Conservation (phyloP, 495 filamentous ascomycete species). For the Penicillium argentinense region DNA sequence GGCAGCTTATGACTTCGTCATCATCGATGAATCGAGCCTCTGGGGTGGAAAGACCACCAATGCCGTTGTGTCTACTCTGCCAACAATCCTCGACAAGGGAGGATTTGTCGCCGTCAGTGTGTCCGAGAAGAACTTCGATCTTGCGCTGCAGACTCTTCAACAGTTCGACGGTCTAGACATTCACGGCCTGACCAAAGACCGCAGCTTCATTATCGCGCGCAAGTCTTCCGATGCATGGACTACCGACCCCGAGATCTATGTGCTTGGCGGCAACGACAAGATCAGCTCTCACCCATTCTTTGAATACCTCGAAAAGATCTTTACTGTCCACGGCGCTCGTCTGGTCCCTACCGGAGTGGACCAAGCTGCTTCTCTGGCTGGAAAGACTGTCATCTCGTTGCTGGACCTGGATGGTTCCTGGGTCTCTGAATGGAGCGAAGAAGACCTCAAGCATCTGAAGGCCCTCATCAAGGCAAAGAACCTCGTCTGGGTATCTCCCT, state of each 20-base stretch:
- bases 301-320: conserved; percentile 13
- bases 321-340: conserved; percentile 12
- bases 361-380: conserved; percentile 8
- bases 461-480: conserved; percentile 17
- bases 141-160: conserved; percentile 3
- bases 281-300: conserved; percentile 8
- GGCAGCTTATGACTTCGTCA: conserved; percentile 9
- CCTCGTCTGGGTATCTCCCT: conserved; percentile 26
- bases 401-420: conserved; percentile 19
- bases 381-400: conserved; percentile 24
- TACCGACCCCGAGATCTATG: conserved; percentile 17
- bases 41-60: conserved; percentile 4
- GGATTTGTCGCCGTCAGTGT: conserved; percentile 14
- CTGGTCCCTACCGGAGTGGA: conserved; percentile 16
- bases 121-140: neutral
- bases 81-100: conserved; percentile 7
- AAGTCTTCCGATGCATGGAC: conserved; percentile 9
- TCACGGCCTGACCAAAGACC: conserved; percentile 11
- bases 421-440: conserved; percentile 12
- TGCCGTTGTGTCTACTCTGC: conserved; percentile 1
- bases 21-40: conserved; percentile 12
- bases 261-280: conserved; percentile 6
- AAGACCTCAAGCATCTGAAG: conserved; percentile 15
- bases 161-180: conserved; percentile 7
- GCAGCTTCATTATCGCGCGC: conserved; percentile 14